A percentile compares a stretch with the other conserved stretches of the same genome.
phyloP scores from a whole-genome alignment of 2,329 filamentous ascomycete genomes.

The Botrytis porri region DNA sequence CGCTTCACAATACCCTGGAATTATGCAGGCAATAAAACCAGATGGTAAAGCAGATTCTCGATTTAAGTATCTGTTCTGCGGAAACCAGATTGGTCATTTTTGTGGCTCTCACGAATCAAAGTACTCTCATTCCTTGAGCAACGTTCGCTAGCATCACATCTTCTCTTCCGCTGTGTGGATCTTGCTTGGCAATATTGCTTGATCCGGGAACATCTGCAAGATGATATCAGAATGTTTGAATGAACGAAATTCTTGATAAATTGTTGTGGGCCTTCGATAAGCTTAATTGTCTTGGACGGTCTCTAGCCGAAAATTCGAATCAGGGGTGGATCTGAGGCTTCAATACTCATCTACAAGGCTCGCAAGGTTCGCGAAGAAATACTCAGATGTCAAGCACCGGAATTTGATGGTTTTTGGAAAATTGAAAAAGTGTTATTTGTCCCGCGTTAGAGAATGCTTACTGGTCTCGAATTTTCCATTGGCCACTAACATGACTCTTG shows the following conservation, averaged over 20 bases:
- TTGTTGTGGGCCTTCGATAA: slow-evolving; percentile 18
- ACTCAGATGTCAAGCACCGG: not conserved
- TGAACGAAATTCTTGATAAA: slow-evolving; percentile 4
- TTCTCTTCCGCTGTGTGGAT: not conserved
- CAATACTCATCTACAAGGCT: not conserved
- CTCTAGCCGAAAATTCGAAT: not conserved
- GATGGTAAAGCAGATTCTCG: not conserved
- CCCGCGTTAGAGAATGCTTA: too few species aligned
- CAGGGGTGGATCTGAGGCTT: not conserved
- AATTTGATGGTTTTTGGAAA: not conserved
- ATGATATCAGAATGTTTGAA: slow-evolving; percentile 20
- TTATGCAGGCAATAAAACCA: not conserved
- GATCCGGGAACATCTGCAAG: slow-evolving; percentile 10
- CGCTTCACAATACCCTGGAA: not conserved
- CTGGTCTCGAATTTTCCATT: not conserved
- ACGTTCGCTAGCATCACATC: not conserved
- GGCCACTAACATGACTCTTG: not conserved
- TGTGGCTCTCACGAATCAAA: slow-evolving; percentile 11
- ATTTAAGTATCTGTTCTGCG: not conserved
- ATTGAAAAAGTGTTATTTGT: not conserved
- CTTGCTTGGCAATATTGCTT: slow-evolving; percentile 10
- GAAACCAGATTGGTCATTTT: not conserved
- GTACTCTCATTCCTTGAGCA: not conserved
- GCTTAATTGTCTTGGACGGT: slow-evolving; percentile 1
- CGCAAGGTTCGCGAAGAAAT: not conserved